Evolutionary conservation across 2,329 filamentous ascomycete species (phyloP).

Genomic region (Annulohypoxylon truncatum): DNA sequence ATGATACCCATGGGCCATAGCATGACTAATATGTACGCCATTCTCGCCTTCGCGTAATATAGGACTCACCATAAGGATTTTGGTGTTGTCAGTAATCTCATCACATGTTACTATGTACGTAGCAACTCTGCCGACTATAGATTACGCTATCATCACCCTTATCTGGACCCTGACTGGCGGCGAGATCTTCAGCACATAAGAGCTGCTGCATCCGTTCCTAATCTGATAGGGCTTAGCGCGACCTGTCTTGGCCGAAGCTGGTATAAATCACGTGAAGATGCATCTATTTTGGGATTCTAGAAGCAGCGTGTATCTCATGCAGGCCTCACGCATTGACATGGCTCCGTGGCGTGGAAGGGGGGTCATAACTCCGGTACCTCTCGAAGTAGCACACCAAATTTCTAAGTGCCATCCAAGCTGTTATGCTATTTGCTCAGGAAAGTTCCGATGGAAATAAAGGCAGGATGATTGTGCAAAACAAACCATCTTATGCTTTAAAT

Average conservation of each 20-base stretch:
- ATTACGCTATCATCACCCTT: conserved; percentile 14
- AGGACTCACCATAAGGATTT: not conserved
- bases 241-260: conserved; percentile 29
- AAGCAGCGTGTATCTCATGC: not conserved
- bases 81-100: conserved; percentile 4
- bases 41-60: conserved; percentile 4
- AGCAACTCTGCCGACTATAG: not conserved
- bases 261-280: conserved; percentile 38
- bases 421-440: conserved; percentile 12
- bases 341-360: not conserved
- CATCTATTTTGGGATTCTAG: conserved; percentile 33
- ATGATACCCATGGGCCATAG: conserved; percentile 25
- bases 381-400: not conserved
- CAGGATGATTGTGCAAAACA: conserved; percentile 6
- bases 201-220: conserved; percentile 32
- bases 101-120: conserved; percentile 8
- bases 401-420: conserved; percentile 1
- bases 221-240: conserved; percentile 46
- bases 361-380: not conserved
- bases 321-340: conserved; percentile 20
- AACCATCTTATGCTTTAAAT: conserved; percentile 25
- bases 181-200: conserved; percentile 13
- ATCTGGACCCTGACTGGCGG: conserved; percentile 20
- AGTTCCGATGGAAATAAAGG: not conserved
- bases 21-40: conserved; percentile 2